Evolutionary conservation across 192 early-diverging fungal species (phyloP), one percentile per base, ranked within the genome.

Genomic region (Backusella australiensis): DNA sequence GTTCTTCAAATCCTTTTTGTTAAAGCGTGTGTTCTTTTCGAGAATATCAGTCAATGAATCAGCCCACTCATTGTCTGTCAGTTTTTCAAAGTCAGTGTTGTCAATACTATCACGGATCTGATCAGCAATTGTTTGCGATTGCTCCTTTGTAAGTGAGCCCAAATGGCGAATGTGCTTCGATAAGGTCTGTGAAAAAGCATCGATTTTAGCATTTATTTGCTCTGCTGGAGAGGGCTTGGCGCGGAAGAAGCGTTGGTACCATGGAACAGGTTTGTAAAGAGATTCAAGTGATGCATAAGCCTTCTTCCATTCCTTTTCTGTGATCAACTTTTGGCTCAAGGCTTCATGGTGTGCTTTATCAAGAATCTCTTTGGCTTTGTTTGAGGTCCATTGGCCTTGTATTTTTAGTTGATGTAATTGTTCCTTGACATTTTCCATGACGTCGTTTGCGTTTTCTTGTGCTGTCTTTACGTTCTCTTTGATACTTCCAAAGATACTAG

Each of bases 281-380:
- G 26, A 41, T 3, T 34, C 32, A 19, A 75, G n/a, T 39, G 34
- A 23, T 44, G 26, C 15, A 41, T 42, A 36, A 5, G 63, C 56
- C 32, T 75, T 42, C 23, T 75, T 53, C 74, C 74, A 75, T 67
- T 75, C 36, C 3, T 36, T 41, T 44, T 75, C 74, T 14, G 74
- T 75, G 2, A 75, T 42, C 29, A 67, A 19, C 15, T 67, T 66
- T 32, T 75, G 21, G 12, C 39, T 56, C 3, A 67, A 44, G 6
- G 41, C 41, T 3, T 66, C 29, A 29, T 32, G 23, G n/a, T 67
- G 38, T 8, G 38, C 38, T 17, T 67, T 65, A 19, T 75, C 74
- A 44, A 75, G 41, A 19, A 38, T 39, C 7, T 36, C 65, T 19
- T 67, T 34, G 17, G 67, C 65, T 67, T 29, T 65, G 3, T 75